Evolutionary conservation across 2,329 filamentous ascomycete genomes (phyloP).

Genomic region (Colletotrichum brevisporum): DNA sequence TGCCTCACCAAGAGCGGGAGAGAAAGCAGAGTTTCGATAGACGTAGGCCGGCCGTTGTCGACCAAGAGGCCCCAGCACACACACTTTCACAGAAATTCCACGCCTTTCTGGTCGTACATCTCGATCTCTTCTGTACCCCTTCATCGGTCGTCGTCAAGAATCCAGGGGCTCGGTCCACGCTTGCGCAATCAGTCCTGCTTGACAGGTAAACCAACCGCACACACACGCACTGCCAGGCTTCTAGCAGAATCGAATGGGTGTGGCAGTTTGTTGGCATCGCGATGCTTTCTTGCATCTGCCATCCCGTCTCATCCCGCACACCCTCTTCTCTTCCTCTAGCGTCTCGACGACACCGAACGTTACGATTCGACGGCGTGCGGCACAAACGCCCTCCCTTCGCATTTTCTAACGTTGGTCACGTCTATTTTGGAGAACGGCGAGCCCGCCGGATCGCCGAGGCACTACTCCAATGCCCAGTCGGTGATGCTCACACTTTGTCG

Average conservation of each 20-base stretch:
- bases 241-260: background rate
- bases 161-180: slow-evolving; percentile 16
- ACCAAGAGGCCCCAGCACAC: background rate
- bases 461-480: background rate
- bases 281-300: slow-evolving; percentile 1
- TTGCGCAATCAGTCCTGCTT: background rate
- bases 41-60: background rate
- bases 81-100: background rate
- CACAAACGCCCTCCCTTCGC: slow-evolving; percentile 9
- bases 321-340: slow-evolving; percentile 19
- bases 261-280: background rate
- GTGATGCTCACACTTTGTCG: too few species aligned
- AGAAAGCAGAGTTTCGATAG: background rate
- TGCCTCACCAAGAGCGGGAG: background rate
- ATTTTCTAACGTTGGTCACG: slow-evolving; percentile 3
- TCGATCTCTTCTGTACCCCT: slow-evolving; percentile 12
- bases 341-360: background rate
- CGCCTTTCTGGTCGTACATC: slow-evolving; percentile 6
- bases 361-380: background rate
- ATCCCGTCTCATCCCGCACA: slow-evolving; percentile 29
- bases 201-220: background rate
- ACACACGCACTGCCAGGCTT: background rate
- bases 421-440: background rate
- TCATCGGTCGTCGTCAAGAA: background rate
- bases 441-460: background rate